phyloP scores from a whole-genome alignment of 257 asterid species.

The Voacanga thouarsii region DNA sequence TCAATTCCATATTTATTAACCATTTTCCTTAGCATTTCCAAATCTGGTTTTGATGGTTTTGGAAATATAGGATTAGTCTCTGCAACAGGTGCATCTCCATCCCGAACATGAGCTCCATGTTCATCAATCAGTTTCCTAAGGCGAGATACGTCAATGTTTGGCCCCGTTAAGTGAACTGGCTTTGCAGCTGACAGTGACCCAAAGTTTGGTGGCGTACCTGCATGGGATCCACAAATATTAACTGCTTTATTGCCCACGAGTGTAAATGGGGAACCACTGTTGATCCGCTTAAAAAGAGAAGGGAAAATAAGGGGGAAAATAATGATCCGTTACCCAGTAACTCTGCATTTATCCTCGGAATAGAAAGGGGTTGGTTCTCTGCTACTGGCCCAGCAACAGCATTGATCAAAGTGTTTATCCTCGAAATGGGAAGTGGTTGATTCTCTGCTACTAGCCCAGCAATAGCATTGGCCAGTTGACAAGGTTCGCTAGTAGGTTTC shows the following conservation, averaged over 20 bases:
- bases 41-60: conserved; percentile 15
- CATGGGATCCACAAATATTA: conserved; percentile 1
- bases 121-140: conserved; percentile 19
- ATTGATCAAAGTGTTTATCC: not conserved
- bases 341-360: not conserved
- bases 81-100: not conserved
- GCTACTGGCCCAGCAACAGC: not conserved
- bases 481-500: not conserved
- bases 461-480: not conserved
- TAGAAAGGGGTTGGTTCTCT: not conserved
- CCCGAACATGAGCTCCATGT: conserved; percentile 22
- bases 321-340: not conserved
- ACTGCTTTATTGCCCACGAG: not conserved
- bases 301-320: not conserved
- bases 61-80: conserved; percentile 15
- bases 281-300: not conserved
- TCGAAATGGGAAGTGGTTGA: not conserved
- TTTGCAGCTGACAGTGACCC: conserved; percentile 15
- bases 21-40: conserved; percentile 14
- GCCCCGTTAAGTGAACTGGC: not conserved
- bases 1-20: conserved; percentile 12
- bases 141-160: conserved; percentile 9
- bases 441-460: not conserved
- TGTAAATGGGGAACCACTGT: not conserved
- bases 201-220: conserved; percentile 12